Conservation (phyloP, 306 rosid genomes). For the Corylus heterophylla region DNA sequence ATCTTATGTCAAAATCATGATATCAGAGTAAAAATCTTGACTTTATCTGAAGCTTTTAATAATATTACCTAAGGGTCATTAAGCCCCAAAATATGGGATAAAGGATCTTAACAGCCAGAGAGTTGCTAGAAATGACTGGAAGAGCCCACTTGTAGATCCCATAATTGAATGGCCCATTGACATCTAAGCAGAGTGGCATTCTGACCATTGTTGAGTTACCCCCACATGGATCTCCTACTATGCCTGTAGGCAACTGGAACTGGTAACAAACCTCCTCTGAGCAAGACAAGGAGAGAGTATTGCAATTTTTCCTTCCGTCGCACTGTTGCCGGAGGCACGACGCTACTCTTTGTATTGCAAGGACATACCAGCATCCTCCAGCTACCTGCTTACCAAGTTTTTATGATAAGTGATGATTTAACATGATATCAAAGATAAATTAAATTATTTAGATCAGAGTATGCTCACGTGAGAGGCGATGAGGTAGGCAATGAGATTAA, state of each 20-base stretch:
- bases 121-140: slow-evolving; percentile 94
- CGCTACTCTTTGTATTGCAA: slow-evolving; percentile 93
- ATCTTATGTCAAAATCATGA: neutral
- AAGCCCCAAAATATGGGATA: slow-evolving; percentile 99
- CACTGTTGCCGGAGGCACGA: slow-evolving; percentile 79
- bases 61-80: slow-evolving; percentile 86
- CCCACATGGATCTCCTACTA: slow-evolving; percentile 49
- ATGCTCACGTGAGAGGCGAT: slow-evolving; percentile 86
- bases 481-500: slow-evolving; percentile 95
- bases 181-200: slow-evolving; percentile 79
- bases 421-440: no score
- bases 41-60: neutral
- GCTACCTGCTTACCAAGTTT: slow-evolving; percentile 58
- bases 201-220: slow-evolving; percentile 49
- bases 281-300: slow-evolving; percentile 64
- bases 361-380: slow-evolving; percentile 99
- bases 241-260: slow-evolving; percentile 34
- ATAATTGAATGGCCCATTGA: slow-evolving; percentile 68
- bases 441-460: no score
- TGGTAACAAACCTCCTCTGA: slow-evolving; percentile 77
- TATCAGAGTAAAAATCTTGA: no score
- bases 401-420: no score
- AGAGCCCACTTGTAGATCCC: slow-evolving; percentile 98
- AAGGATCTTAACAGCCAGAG: slow-evolving; percentile 80
- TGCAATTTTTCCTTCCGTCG: slow-evolving; percentile 57